Conservation (phyloP, 768 basidiomycete genomes). For the Leccinum sublutescens region DNA sequence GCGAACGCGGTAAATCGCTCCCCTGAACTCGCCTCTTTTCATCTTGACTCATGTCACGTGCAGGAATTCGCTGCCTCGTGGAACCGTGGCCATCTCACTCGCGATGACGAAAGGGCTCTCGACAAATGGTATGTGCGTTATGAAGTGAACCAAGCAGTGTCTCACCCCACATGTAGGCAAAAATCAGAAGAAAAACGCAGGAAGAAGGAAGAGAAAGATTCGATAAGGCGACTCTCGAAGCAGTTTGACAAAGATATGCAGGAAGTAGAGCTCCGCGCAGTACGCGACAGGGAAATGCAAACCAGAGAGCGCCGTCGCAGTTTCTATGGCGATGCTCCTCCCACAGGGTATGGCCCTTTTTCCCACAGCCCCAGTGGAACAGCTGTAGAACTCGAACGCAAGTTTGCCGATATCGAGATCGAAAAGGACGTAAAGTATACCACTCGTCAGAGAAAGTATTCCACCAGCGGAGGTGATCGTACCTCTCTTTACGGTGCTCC, state of each 20-base stretch:
- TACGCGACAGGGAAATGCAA: slow-evolving; percentile 56
- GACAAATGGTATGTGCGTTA: slow-evolving; percentile 43
- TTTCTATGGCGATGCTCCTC: slow-evolving; percentile 40
- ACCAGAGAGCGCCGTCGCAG: slow-evolving; percentile 53
- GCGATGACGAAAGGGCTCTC: slow-evolving; percentile 40
- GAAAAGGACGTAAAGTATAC: slow-evolving; percentile 30
- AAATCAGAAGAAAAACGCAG: slow-evolving; percentile 49
- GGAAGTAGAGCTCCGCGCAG: slow-evolving; percentile 54
- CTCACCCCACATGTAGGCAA: slow-evolving; percentile 39
- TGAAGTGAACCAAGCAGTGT: background rate
- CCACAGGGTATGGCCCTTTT: slow-evolving; percentile 25
- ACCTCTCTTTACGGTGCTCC: slow-evolving; percentile 19
- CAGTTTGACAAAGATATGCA: slow-evolving; percentile 43
- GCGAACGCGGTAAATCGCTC: slow-evolving; percentile 48
- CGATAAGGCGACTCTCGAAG: slow-evolving; percentile 37
- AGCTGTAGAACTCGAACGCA: slow-evolving; percentile 38
- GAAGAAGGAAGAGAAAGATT: slow-evolving; percentile 48
- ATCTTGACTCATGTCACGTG: slow-evolving; percentile 1
- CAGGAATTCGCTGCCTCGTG: slow-evolving; percentile 63
- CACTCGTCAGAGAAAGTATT: slow-evolving; percentile 46
- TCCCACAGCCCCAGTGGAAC: slow-evolving; percentile 24
- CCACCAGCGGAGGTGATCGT: slow-evolving; percentile 39
- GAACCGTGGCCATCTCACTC: slow-evolving; percentile 42
- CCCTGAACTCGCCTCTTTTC: slow-evolving; percentile 1
- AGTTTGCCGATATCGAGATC: slow-evolving; percentile 34